Evolutionary conservation across 345 rosid species (phyloP).

Genomic region (Eucalyptus shirleyi): DNA sequence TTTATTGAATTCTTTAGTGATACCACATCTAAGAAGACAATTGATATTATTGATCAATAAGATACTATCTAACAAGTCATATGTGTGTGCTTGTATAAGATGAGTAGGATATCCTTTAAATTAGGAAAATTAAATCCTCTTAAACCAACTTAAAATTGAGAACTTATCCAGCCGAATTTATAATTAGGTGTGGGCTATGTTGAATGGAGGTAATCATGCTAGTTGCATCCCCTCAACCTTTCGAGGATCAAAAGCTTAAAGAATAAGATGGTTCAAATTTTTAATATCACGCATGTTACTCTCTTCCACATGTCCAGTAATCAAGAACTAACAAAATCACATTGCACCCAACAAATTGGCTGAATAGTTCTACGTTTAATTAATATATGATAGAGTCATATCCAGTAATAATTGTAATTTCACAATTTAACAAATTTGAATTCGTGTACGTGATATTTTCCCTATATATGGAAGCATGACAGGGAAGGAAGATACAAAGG

Average conservation of each 20-base stretch:
- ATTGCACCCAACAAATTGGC: too few species aligned
- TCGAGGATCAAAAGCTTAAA: neutral
- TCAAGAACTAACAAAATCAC: too few species aligned
- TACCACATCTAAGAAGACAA: neutral
- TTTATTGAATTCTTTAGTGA: neutral
- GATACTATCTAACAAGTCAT: neutral
- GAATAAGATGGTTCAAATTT: too few species aligned
- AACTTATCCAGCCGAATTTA: neutral
- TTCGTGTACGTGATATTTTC: neutral
- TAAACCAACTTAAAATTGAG: neutral
- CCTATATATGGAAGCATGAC: neutral
- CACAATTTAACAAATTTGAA: too few species aligned
- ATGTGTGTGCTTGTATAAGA: neutral
- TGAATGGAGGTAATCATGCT: neutral
- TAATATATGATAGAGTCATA: too few species aligned
- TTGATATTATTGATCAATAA: neutral
- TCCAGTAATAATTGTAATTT: too few species aligned
- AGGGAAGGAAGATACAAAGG: neutral
- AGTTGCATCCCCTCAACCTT: neutral
- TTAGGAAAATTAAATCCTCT: neutral
- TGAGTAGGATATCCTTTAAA: neutral
- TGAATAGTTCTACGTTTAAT: too few species aligned
- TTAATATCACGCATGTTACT: too few species aligned
- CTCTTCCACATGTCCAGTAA: too few species aligned
- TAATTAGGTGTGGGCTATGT: neutral